Conservation (phyloP, 805 yeast species). For the Candida coquimbonensis region DNA sequence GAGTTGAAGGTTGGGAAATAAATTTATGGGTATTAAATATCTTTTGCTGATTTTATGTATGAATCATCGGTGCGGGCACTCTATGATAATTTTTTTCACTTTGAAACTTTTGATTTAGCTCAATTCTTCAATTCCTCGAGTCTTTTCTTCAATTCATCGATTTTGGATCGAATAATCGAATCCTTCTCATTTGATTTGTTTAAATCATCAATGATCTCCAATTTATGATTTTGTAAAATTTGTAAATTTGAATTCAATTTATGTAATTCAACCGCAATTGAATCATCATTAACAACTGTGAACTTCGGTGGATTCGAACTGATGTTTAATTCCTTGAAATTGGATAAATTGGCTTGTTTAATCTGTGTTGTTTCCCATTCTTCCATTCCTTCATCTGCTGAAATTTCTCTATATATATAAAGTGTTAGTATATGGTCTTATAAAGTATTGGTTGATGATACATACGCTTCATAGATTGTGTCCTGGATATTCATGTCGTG, state of each 20-base stretch:
- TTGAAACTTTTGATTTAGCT: too few relatives aligned
- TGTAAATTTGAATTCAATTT: not conserved
- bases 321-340: not conserved
- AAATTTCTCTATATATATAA: slow-evolving; percentile 9
- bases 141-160: too few relatives aligned
- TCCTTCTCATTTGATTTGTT: not conserved
- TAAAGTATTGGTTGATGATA: not conserved
- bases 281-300: slow-evolving; percentile 2
- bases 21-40: not conserved
- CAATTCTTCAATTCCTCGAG: too few relatives aligned
- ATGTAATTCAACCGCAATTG: not conserved
- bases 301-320: not conserved
- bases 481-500: slow-evolving; percentile 28
- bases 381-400: slow-evolving; percentile 17
- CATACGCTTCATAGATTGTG: slow-evolving; percentile 25
- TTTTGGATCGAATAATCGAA: too few relatives aligned
- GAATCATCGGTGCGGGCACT: slow-evolving; percentile 5
- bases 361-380: slow-evolving; percentile 16
- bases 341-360: slow-evolving; percentile 9
- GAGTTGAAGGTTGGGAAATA: not conserved
- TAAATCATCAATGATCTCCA: not conserved
- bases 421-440: slow-evolving; percentile 7
- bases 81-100: not conserved
- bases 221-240: not conserved
- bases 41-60: not conserved